Conservation (phyloP, 2,329 filamentous ascomycete genomes). For the Alternaria triticimaculans region DNA sequence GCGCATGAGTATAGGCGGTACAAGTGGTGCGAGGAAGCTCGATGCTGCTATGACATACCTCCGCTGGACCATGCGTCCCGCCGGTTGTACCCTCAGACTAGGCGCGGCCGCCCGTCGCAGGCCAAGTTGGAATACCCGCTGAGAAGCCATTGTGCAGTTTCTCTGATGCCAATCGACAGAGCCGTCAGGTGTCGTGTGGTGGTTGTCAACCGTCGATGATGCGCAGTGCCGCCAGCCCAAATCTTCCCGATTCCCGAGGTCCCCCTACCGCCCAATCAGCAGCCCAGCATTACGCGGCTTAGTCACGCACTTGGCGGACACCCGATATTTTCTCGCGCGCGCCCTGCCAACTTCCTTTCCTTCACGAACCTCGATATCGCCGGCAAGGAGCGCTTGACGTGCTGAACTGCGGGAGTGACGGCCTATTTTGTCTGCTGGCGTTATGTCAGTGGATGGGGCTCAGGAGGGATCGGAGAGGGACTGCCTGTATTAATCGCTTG, state of each 20-base stretch:
- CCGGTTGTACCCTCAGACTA: conserved; percentile 49
- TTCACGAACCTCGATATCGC: conserved; percentile 51
- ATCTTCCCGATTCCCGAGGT: conserved; percentile 36
- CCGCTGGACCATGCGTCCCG: conserved; percentile 53
- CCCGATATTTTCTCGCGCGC: conserved; percentile 44
- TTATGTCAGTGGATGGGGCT: conserved; percentile 49
- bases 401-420: conserved; percentile 47
- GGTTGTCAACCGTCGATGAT: conserved; percentile 29
- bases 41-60: conserved; percentile 50
- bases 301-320: conserved; percentile 30
- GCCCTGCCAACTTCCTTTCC: conserved; percentile 19
- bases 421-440: conserved; percentile 45
- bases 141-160: conserved; percentile 49
- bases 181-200: conserved; percentile 32
- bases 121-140: conserved; percentile 55
- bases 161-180: conserved; percentile 22
- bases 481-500: conserved; percentile 62
- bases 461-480: conserved; percentile 55
- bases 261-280: conserved; percentile 37
- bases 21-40: conserved; percentile 5
- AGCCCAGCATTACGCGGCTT: conserved; percentile 21
- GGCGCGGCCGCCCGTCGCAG: conserved; percentile 52
- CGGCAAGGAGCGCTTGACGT: conserved; percentile 41
- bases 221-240: conserved; percentile 19
- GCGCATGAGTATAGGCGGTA: not conserved